Base-by-base conservation (phyloP, 257 asterid genomes). In the Solanum virginianum region DNA sequence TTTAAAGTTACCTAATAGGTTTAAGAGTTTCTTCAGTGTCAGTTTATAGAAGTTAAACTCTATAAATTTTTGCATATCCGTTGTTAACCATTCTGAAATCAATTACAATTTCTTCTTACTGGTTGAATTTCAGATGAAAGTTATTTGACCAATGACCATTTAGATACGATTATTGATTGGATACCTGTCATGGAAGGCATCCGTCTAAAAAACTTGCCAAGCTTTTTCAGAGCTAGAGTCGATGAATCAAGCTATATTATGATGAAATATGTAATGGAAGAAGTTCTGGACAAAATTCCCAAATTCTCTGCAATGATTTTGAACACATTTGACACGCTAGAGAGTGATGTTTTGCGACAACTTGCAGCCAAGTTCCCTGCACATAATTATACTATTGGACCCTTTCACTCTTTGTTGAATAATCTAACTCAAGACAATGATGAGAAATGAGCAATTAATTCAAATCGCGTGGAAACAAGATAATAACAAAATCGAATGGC, bases 401-500 rank as follows among this genome's bases (percentile, higher is more conserved):
- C 90, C 3, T n/a, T 89, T 45, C 87, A 74, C 7, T 26, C 74
- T 22, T 59, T 88, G 41, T 55, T 45, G 22, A 54, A 85, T 54
- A 85, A 84, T 47, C 49, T 79, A 6, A 11, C 59, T 16, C 51
- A 56, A 5, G 82, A 80, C 1, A 81, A 86, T 14, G 75, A 53
- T 4, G 39, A 86, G 26, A 79, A 54, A 13, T 36, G n/a, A n/a
- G n/a, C 63, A 4, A 41, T 88, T 0, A 88, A 87, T 1, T 84
- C 88, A 20, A 89, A 86, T 70, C 86, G n/a, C 88, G 6, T 88
- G 92, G 92, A 88, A 88, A 86, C 90, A 89, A 81, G 90, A 88
- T 17, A n/a, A 88, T 6, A 69, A 84, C 1, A 88, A 88, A 65
- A 74, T 89, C 0, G 84, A 82, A 49, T 89, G 90, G 92, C 89